Evolutionary conservation across 2,329 filamentous ascomycete genomes (phyloP).

Genomic region (Fusarium falciforme): DNA sequence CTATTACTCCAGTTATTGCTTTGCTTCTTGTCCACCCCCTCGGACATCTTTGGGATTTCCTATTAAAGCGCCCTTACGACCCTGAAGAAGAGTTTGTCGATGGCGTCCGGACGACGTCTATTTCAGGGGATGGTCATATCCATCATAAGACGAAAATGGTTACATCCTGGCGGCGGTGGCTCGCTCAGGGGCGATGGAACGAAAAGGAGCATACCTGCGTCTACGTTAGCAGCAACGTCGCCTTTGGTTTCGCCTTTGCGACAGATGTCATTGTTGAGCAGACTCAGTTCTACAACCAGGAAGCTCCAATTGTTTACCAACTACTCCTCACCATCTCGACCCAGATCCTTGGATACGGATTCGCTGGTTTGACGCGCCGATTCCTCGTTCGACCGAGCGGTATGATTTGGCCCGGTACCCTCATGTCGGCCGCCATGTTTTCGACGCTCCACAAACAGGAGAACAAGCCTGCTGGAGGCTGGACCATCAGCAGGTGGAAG

Average conservation of each 20-base stretch:
- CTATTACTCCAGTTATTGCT: constrained; percentile 89
- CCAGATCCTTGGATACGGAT: constrained; percentile 87
- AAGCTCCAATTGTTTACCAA: constrained; percentile 81
- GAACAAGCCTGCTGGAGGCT: constrained; percentile 84
- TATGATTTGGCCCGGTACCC: constrained; percentile 91
- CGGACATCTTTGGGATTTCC: constrained; percentile 80
- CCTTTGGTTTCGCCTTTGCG: constrained; percentile 89
- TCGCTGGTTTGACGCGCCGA: constrained; percentile 83
- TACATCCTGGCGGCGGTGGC: constrained; percentile 73
- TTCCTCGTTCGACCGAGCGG: constrained; percentile 87
- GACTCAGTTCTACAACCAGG: constrained; percentile 88
- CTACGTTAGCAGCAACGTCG: constrained; percentile 90
- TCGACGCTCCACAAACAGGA: constrained; percentile 86
- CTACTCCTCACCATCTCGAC: constrained; percentile 86
- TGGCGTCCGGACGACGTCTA: constrained; percentile 54
- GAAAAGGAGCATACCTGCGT: constrained; percentile 91
- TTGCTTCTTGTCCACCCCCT: constrained; percentile 86
- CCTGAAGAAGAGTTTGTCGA: constrained; percentile 61
- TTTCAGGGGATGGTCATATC: constrained; percentile 31
- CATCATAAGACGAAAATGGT: constrained; percentile 42
- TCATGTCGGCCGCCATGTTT: constrained; percentile 92
- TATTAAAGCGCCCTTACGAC: constrained; percentile 72
- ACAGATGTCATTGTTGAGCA: constrained; percentile 93
- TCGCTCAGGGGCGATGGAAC: constrained; percentile 85
- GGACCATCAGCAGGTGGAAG: constrained; percentile 83